Evolutionary conservation across 1,284 basidiomycete species (phyloP).

Genomic region (Heterobasidion irregulare): DNA sequence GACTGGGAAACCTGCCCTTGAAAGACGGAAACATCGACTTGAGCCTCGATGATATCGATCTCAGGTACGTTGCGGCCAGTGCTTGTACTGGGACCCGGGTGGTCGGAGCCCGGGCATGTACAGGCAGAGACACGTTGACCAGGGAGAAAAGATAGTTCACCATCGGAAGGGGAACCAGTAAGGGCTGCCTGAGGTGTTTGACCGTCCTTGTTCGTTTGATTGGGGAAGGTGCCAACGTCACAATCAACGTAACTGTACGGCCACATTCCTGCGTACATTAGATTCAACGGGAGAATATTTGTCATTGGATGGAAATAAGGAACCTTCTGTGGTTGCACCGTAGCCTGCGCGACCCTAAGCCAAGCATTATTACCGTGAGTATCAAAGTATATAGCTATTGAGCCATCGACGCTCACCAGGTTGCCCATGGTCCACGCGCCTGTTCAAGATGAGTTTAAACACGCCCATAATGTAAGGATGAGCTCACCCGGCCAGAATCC

Average conservation of each 20-base stretch:
- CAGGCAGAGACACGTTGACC: conserved; percentile 48
- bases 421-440: conserved; percentile 43
- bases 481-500: conserved; percentile 57
- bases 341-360: conserved; percentile 47
- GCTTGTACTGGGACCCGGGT: conserved; percentile 49
- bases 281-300: background rate
- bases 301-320: background rate
- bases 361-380: background rate
- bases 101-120: conserved; percentile 49
- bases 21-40: conserved; percentile 27
- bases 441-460: conserved; percentile 3
- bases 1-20: conserved; percentile 70
- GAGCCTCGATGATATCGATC: conserved; percentile 62
- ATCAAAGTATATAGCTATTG: background rate
- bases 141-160: conserved; percentile 39
- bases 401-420: conserved; percentile 23
- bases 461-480: background rate
- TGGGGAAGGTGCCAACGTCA: conserved; percentile 80
- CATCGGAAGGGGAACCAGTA: conserved; percentile 41
- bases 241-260: conserved; percentile 81
- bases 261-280: conserved; percentile 34
- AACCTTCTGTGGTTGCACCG: conserved; percentile 50
- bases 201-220: conserved; percentile 54
- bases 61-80: conserved; percentile 54
- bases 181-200: conserved; percentile 35